Percentiles rank a stretch among this genome's conserved stretches.
phyloP scores from a whole-genome alignment of 192 early-diverging fungal species.

The Coemansia aciculifera region DNA sequence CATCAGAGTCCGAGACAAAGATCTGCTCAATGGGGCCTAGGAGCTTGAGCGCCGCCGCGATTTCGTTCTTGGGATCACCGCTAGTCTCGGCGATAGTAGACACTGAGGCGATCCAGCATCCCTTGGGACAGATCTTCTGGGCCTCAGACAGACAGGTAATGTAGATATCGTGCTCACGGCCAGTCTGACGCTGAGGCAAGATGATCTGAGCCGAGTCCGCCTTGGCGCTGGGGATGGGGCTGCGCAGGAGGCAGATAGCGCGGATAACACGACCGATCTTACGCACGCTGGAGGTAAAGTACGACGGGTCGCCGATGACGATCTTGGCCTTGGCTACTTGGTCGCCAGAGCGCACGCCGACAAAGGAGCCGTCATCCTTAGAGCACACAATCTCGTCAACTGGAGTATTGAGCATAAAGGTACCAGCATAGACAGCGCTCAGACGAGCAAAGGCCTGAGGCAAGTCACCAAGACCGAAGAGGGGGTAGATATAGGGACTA shows the following conservation, averaged over 20 bases:
- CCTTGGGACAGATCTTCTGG: slow-evolving; percentile 91
- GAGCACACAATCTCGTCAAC: slow-evolving; percentile 85
- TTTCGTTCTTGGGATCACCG: slow-evolving; percentile 84
- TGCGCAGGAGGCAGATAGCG: slow-evolving; percentile 91
- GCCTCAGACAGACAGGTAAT: slow-evolving; percentile 83
- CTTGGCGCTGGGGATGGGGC: slow-evolving; percentile 87
- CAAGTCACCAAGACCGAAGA: slow-evolving; percentile 96
- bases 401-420: slow-evolving; percentile 95
- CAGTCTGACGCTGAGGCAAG: slow-evolving; percentile 96
- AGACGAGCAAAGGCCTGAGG: slow-evolving; percentile 97
- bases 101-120: slow-evolving; percentile 92
- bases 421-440: slow-evolving; percentile 97
- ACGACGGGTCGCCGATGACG: slow-evolving; percentile 97
- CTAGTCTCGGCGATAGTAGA: slow-evolving; percentile 93
- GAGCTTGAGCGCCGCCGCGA: slow-evolving; percentile 82
- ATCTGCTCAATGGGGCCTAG: slow-evolving; percentile 89
- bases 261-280: slow-evolving; percentile 87
- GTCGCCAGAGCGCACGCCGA: slow-evolving; percentile 86
- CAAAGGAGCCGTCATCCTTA: slow-evolving; percentile 77
- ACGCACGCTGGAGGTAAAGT: slow-evolving; percentile 80
- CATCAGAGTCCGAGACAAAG: slow-evolving; percentile 82
- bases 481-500: slow-evolving; percentile 98
- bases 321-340: slow-evolving; percentile 79
- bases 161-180: slow-evolving; percentile 95
- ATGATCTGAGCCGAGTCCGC: slow-evolving; percentile 93